Base-by-base conservation (phyloP, 2,329 filamentous ascomycete genomes). In the Eurotiales sp. region DNA sequence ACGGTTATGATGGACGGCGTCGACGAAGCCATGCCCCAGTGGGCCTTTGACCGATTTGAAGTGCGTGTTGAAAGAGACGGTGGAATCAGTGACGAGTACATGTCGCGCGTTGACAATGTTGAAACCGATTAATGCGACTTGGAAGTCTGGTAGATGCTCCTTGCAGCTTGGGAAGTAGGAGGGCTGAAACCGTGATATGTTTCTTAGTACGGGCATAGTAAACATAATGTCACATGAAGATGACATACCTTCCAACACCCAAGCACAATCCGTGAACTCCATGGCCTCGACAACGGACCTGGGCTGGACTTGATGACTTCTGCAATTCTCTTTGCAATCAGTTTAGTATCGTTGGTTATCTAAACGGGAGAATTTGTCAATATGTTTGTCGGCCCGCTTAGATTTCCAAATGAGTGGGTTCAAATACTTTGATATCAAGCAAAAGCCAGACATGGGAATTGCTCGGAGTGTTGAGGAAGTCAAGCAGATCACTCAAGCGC, bases 351-450 rank as follows among this genome's bases (percentile, higher is more conserved):
- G 48, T 74, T 72, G 55, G 67, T 61, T 14, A 68, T 53, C 65
- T 53, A 27, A 27, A 27, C n/a, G 25, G 10, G 5, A 10, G 25
- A n/a, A 37, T 6, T 5, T 68, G 36, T 29, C 23, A 37, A 51
- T 8, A 27, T 3, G 36, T 39, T 56, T 30, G 46, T n/a, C n/a
- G n/a, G n/a, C n/a, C n/a, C n/a, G n/a, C 32, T 15, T 22, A 27
- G 11, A 5, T 17, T 6, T 8, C n/a, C 40, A n/a, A 23, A 19
- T 29, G 17, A 17, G 36, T 42, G 21, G 17, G 39, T 37, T 40
- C 44, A 56, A 63, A 17, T 68, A 88, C 85, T 76, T 96, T 97
- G 66, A 97, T 88, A 66, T 97, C 92, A 3, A 97, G 74, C 55
- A 96, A 69, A 5, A 93, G 61, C 91, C 91, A 96, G 8, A 91